Percentiles rank a stretch among this genome's conserved stretches.
These are phyloP conservation scores for Geum urbanum DNA, from an alignment of 306 rosid genomes.

Conservation along the genomic window DNA sequence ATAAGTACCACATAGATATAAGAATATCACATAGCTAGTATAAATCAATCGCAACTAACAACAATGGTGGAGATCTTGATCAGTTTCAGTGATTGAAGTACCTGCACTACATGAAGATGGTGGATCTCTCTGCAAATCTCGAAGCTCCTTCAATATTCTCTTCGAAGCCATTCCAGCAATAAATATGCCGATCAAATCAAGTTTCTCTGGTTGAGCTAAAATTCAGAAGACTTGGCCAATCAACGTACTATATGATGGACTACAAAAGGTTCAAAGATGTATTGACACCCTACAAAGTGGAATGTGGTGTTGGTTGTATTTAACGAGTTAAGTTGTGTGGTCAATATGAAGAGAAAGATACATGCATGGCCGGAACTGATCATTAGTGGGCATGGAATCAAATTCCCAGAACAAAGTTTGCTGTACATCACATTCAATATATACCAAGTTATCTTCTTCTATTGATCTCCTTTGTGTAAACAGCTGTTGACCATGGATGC, in stretches of 20 bases:
- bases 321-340: slow-evolving; percentile 21
- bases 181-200: not conserved
- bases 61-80: too few species aligned
- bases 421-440: not conserved
- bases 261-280: slow-evolving; percentile 17
- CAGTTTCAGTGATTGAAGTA: slow-evolving; percentile 17
- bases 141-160: slow-evolving; percentile 88
- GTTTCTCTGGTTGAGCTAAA: not conserved
- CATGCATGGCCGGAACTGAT: slow-evolving; percentile 32
- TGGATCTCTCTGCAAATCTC: slow-evolving; percentile 94
- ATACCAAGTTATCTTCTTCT: not conserved
- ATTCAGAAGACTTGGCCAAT: not conserved
- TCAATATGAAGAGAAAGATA: slow-evolving; percentile 26
- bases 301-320: slow-evolving; percentile 29
- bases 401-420: slow-evolving; percentile 43
- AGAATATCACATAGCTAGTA: too few species aligned
- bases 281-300: slow-evolving; percentile 20
- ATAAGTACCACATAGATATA: not conserved
- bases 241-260: not conserved
- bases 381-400: slow-evolving; percentile 66
- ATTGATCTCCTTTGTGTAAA: not conserved
- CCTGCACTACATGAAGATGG: slow-evolving; percentile 99
- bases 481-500: not conserved
- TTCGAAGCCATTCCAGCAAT: slow-evolving; percentile 65
- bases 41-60: too few species aligned